phyloP scores from a whole-genome alignment of 495 filamentous ascomycete species.

The Clavariopsis aquatica region DNA sequence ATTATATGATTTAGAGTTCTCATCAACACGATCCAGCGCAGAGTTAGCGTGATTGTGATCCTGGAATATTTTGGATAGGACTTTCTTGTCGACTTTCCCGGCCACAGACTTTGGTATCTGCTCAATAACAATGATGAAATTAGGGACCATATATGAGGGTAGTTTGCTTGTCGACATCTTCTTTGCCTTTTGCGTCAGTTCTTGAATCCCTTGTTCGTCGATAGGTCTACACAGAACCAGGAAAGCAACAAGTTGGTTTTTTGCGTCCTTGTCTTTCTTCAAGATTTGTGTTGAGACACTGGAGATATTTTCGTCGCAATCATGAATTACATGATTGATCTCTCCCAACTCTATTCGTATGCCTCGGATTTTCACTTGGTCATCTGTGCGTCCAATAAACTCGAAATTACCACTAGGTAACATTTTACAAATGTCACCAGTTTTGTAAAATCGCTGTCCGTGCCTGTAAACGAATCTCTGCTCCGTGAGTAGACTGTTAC shows the following conservation, averaged over 20 bases:
- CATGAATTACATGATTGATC: slow-evolving; percentile 37
- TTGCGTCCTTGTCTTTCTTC: slow-evolving; percentile 14
- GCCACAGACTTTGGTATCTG: slow-evolving; percentile 40
- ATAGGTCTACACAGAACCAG: neutral
- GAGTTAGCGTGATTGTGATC: slow-evolving; percentile 7
- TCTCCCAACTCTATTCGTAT: slow-evolving; percentile 39
- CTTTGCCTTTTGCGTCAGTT: slow-evolving; percentile 15
- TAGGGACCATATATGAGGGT: slow-evolving; percentile 39
- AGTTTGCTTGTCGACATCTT: slow-evolving; percentile 13
- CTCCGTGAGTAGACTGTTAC: slow-evolving; percentile 23
- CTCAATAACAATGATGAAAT: slow-evolving; percentile 31
- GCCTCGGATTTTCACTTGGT: slow-evolving; percentile 40
- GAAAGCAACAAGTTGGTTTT: slow-evolving; percentile 38
- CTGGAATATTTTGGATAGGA: slow-evolving; percentile 40
- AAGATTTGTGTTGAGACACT: slow-evolving; percentile 34
- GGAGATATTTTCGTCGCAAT: slow-evolving; percentile 19
- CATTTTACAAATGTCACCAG: slow-evolving; percentile 40
- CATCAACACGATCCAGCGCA: neutral
- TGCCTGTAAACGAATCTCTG: slow-evolving; percentile 29
- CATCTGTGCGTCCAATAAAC: slow-evolving; percentile 37
- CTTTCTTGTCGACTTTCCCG: slow-evolving; percentile 48
- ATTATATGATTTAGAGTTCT: neutral
- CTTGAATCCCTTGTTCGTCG: neutral
- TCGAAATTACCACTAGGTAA: slow-evolving; percentile 36
- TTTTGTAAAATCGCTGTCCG: slow-evolving; percentile 38